Percentiles rank a stretch among this genome's conserved stretches.
Conservation (phyloP, 768 basidiomycete species). For the Podaxis pistillaris region DNA sequence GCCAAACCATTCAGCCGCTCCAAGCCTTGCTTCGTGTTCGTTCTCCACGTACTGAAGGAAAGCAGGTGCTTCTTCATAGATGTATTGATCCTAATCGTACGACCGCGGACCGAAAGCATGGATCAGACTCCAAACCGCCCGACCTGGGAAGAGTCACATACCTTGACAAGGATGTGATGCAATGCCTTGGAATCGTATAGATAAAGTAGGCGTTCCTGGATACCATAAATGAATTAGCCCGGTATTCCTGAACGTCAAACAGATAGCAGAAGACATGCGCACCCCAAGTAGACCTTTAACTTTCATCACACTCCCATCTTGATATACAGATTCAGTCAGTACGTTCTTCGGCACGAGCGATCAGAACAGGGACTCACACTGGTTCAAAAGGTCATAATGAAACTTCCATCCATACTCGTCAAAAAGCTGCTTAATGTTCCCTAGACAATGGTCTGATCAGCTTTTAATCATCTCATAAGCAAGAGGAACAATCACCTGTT, state of each 20-base stretch:
- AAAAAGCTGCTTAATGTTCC: conserved; percentile 34
- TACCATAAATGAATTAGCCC: too few species aligned
- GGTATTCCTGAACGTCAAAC: too few species aligned
- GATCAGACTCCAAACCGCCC: background rate
- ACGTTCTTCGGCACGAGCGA: background rate
- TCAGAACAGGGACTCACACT: conserved; percentile 23
- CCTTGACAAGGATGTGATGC: conserved; percentile 45
- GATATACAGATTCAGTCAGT: background rate
- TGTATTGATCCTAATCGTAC: conserved; percentile 26
- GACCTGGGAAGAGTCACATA: conserved; percentile 1
- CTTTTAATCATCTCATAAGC: background rate
- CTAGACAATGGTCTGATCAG: conserved; percentile 19
- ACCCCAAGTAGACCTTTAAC: conserved; percentile 37
- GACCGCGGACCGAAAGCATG: too few species aligned
- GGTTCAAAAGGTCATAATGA: conserved; percentile 30
- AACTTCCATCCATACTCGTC: conserved; percentile 33
- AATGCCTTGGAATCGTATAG: conserved; percentile 45
- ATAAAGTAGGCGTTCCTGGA: conserved; percentile 32
- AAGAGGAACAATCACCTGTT: conserved; percentile 25
- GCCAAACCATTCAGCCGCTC: background rate
- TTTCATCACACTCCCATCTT: conserved; percentile 34
- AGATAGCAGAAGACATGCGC: background rate
- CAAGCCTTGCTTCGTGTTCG: too few species aligned
- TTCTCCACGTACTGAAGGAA: conserved; percentile 25
- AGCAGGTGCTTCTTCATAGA: conserved; percentile 27